phyloP scores from a whole-genome alignment of 352 stramenopile genomes.

The Aphanomyces euteiches region DNA sequence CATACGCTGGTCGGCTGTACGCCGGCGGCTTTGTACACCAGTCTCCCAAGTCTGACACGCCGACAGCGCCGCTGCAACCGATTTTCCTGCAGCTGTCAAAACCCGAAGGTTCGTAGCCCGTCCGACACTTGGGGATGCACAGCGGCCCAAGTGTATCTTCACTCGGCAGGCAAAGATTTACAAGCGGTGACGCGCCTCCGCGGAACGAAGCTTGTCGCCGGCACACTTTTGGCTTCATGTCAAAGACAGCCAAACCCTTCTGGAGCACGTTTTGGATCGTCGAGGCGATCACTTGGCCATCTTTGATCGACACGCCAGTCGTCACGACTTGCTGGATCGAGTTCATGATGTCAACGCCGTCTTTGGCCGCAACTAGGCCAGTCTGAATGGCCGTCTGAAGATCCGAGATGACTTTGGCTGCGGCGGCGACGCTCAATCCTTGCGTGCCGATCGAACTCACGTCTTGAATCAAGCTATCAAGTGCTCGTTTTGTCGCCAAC shows the following conservation, averaged over 20 bases:
- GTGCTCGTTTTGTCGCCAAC: neutral
- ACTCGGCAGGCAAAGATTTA: conserved; percentile 5
- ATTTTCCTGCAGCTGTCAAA: conserved; percentile 20
- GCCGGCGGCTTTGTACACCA: conserved; percentile 24
- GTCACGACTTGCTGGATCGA: conserved; percentile 15
- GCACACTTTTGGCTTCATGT: conserved; percentile 23
- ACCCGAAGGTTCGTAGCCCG: conserved; percentile 8
- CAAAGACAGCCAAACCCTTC: neutral
- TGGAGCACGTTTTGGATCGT: conserved; percentile 14
- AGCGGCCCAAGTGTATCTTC: conserved; percentile 18
- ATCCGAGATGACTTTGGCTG: neutral
- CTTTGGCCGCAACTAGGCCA: neutral
- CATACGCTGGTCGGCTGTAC: conserved; percentile 15
- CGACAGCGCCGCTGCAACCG: conserved; percentile 12
- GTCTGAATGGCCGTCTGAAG: neutral
- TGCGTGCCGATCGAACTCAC: neutral
- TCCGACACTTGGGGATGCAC: conserved; percentile 21
- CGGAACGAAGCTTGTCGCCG: conserved; percentile 15
- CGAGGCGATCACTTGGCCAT: neutral
- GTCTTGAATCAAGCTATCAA: neutral
- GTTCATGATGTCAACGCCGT: conserved; percentile 17
- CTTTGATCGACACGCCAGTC: neutral
- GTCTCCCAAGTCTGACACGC: neutral
- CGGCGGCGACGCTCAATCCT: neutral
- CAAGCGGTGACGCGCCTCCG: neutral